Conservation (phyloP, 768 basidiomycete species). For the Auriculariales sp. region DNA sequence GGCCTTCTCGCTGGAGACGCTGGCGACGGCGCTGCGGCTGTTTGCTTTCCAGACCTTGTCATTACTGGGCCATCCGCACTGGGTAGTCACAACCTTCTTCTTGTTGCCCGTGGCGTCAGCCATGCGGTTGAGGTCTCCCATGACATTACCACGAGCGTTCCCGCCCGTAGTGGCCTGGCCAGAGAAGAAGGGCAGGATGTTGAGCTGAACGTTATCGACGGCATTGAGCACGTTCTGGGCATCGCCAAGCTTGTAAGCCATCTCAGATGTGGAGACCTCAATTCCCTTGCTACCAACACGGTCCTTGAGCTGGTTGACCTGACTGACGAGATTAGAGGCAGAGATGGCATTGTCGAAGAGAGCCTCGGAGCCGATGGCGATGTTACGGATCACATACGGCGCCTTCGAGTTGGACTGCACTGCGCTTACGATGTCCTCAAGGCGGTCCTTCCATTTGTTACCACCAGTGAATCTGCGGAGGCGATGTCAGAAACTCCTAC, state of each 20-base stretch:
- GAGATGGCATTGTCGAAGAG: constrained; percentile 7
- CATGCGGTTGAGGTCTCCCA: neutral
- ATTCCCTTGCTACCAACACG: constrained; percentile 6
- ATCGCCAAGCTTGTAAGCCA: constrained; percentile 9
- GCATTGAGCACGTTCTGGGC: constrained; percentile 6
- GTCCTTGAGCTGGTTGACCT: constrained; percentile 7
- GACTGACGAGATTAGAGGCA: constrained; percentile 3
- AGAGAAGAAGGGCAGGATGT: constrained; percentile 7
- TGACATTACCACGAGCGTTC: neutral
- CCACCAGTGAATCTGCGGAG: neutral
- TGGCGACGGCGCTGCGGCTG: constrained; percentile 8
- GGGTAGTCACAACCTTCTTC: constrained; percentile 1
- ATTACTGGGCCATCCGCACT: constrained; percentile 12
- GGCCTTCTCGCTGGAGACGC: constrained; percentile 6
- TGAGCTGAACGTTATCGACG: constrained; percentile 8
- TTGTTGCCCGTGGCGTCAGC: neutral
- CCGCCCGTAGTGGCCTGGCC: constrained; percentile 4
- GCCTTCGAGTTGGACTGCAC: constrained; percentile 2
- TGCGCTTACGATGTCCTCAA: too few relatives aligned
- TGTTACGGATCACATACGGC: constrained; percentile 4
- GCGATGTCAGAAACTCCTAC: neutral
- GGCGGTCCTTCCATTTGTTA: too few relatives aligned
- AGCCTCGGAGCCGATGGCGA: constrained; percentile 4
- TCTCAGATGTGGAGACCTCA: constrained; percentile 10
- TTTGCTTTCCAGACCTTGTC: constrained; percentile 10